Base-by-base conservation (phyloP, 176 grass and related monocot genomes). In the Carex kokanica region DNA sequence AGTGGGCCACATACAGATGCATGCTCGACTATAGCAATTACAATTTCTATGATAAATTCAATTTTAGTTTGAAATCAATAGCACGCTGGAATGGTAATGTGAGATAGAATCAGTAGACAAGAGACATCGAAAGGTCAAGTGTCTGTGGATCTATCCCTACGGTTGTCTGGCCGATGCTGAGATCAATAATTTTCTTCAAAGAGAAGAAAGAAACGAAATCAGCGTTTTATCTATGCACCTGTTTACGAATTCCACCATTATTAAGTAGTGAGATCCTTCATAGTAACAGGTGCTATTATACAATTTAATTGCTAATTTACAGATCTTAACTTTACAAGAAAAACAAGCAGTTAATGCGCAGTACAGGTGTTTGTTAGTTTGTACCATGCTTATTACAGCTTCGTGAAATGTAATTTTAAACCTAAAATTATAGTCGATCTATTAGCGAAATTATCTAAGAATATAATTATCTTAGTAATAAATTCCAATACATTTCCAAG, bases 131-230 rank as follows among this genome's bases (percentile, higher is more conserved):
- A 40, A 65, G 81, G 40, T 18, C 86, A 84, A 86, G 88, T 67
- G 80, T 84, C 91, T 96, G 91, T 96, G 91, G 87, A 96, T 89
- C 89, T 83, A 86, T 91, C 85, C 82, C 89, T 91, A 91, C 85
- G 83, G 94, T 93, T 93, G 91, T 97, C 94, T 93, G 91, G 93
- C 91, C 89, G 85, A 82, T 85, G 17, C 89, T 91, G 64, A 84
- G 59, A 82, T 82, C 80, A 1, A 10, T 67, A 40, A 47, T 18
- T 31, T 51, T 49, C 14, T 45, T 38, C 25, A 15, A 61, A 13
- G 21, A 67, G 18, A 51, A 64, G 31, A 41, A 31, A 16, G 60
- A 52, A 67, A 53, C 25, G 25, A 27, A 1, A 27, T 27, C 27
- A 27, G 27, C 27, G 27, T 27, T 27, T 27, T 2, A 27, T 27